Percentiles rank a stretch among this genome's conserved stretches.
Conservation (phyloP, 768 basidiomycete species). For the Agaricus blazei region DNA sequence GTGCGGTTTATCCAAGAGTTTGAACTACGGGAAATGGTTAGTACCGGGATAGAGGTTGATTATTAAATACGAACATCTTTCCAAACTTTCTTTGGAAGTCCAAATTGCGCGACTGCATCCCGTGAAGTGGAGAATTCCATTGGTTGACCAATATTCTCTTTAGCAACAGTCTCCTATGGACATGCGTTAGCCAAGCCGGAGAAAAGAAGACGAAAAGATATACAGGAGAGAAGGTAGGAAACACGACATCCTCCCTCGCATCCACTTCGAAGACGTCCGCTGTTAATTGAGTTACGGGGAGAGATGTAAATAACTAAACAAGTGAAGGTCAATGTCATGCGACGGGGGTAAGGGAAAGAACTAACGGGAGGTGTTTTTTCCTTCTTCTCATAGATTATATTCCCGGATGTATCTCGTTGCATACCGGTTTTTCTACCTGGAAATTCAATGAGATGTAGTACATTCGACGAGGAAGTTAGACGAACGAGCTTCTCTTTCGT, state of each 20-base stretch:
- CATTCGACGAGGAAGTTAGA: not conserved
- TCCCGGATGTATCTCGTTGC: constrained; percentile 4
- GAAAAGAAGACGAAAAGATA: not conserved
- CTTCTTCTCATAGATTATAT: not conserved
- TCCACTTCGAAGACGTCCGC: not conserved
- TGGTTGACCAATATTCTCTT: constrained; percentile 37
- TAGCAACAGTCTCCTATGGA: constrained; percentile 19
- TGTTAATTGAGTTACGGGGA: constrained; percentile 6
- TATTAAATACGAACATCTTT: constrained; percentile 54
- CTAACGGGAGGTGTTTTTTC: constrained; percentile 2
- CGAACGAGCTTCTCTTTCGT: not conserved
- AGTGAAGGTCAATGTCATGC: not conserved
- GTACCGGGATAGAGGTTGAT: not conserved
- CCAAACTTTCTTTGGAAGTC: constrained; percentile 63
- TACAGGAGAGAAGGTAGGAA: constrained; percentile 9
- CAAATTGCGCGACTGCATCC: constrained; percentile 51
- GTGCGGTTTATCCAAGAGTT: constrained; percentile 63
- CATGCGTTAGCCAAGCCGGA: not conserved
- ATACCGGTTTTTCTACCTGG: not conserved
- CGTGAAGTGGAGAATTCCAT: constrained; percentile 33
- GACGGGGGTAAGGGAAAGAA: not conserved
- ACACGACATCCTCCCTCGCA: not conserved
- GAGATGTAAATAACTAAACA: constrained; percentile 10
- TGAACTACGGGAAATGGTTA: constrained; percentile 38
- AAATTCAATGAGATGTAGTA: not conserved